These are phyloP conservation scores for Hypoxylon sp. DNA, from an alignment of 2,329 filamentous ascomycete species.

Conservation along the genomic window DNA sequence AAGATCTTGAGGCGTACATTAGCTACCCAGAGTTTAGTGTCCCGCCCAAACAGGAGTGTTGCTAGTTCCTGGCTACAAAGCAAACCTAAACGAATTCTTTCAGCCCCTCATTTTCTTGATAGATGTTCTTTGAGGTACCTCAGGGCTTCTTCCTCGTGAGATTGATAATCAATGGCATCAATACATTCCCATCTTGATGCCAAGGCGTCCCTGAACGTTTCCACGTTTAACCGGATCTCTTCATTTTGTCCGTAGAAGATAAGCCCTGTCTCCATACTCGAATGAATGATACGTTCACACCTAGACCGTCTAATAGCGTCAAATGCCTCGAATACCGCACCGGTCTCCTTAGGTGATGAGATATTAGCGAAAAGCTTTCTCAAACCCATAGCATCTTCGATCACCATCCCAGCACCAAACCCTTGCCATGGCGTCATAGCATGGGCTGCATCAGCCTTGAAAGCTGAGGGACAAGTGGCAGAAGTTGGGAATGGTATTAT, in stretches of 20 bases:
- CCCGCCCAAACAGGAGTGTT: too few species aligned
- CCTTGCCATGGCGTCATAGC: conserved; percentile 12
- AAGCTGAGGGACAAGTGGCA: not conserved
- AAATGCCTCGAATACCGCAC: conserved; percentile 28
- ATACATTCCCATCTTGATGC: conserved; percentile 5
- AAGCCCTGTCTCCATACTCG: conserved; percentile 37
- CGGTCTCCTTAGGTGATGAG: conserved; percentile 6
- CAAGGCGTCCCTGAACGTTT: not conserved
- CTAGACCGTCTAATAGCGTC: conserved; percentile 29
- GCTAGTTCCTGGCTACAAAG: too few species aligned
- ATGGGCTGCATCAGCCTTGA: conserved; percentile 8
- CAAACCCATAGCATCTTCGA: conserved; percentile 31
- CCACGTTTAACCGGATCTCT: conserved; percentile 7
- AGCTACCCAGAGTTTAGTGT: too few species aligned
- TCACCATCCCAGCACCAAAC: conserved; percentile 9
- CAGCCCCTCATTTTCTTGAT: not conserved
- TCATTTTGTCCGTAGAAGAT: conserved; percentile 24
- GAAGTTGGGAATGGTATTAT: not conserved
- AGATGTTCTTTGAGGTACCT: not conserved
- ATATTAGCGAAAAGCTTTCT: conserved; percentile 15
- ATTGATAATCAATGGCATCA: not conserved
- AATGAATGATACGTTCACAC: conserved; percentile 39
- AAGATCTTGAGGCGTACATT: too few species aligned
- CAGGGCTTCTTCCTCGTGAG: conserved; percentile 1
- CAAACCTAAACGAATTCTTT: too few species aligned